Conservation (phyloP, 73 alveolate species). For the Paramecium sexaurelia region DNA sequence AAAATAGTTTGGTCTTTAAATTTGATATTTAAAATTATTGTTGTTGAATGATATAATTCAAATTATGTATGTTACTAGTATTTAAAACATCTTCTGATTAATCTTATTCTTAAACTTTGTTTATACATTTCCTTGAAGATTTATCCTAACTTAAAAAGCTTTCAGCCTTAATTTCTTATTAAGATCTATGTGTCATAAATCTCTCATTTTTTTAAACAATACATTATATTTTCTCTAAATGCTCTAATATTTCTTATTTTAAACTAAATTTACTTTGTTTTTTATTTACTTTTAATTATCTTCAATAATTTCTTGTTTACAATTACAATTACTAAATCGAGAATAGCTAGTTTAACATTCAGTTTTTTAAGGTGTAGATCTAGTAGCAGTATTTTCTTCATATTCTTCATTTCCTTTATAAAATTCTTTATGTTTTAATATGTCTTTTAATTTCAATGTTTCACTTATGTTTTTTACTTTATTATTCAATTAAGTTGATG, state of each 20-base stretch:
- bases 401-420: conserved; percentile 2
- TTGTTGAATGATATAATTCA: conserved; percentile 25
- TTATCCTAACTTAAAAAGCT: not conserved
- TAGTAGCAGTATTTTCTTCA: not conserved
- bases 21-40: conserved; percentile 12
- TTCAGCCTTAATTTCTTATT: conserved; percentile 16
- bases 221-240: not conserved
- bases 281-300: not conserved
- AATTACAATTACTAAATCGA: conserved; percentile 37
- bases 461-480: conserved; percentile 35
- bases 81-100: not conserved
- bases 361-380: conserved; percentile 11
- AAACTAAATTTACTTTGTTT: not conserved
- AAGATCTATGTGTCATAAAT: conserved; percentile 12
- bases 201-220: conserved; percentile 17
- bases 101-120: not conserved
- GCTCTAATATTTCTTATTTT: conserved; percentile 24
- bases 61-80: not conserved
- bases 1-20: conserved; percentile 26
- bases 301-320: conserved; percentile 36
- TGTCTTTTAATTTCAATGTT: conserved; percentile 19
- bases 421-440: conserved; percentile 12
- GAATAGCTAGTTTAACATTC: conserved; percentile 27
- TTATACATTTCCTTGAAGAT: not conserved
- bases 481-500: not conserved